Evolutionary conservation across 2,329 filamentous ascomycete genomes (phyloP).

Genomic region (Alternaria rosae): DNA sequence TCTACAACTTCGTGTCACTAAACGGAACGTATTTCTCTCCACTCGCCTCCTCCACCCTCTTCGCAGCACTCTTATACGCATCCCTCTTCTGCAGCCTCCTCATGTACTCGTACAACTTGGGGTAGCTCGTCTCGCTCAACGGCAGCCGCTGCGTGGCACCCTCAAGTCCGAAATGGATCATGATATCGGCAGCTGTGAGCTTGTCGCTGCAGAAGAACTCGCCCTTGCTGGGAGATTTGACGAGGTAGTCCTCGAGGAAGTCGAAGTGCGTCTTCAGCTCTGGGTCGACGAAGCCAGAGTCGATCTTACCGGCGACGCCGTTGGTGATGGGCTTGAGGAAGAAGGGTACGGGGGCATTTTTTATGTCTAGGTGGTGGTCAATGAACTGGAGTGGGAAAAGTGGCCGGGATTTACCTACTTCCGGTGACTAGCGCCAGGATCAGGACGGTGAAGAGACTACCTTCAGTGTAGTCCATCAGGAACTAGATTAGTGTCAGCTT

Average conservation of each 20-base stretch:
- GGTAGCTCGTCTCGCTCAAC: conserved; percentile 54
- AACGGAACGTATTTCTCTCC: conserved; percentile 47
- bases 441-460: conserved; percentile 77
- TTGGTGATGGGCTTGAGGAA: conserved; percentile 71
- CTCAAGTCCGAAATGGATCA: conserved; percentile 62
- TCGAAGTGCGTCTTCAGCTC: conserved; percentile 58
- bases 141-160: conserved; percentile 49
- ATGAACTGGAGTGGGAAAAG: background rate
- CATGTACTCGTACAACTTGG: conserved; percentile 57
- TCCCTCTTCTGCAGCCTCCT: conserved; percentile 55
- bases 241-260: conserved; percentile 61
- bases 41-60: conserved; percentile 57
- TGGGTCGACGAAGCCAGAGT: conserved; percentile 54
- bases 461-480: conserved; percentile 82
- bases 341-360: conserved; percentile 67
- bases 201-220: conserved; percentile 59
- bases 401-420: conserved; percentile 29
- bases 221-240: conserved; percentile 56
- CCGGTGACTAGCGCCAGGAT: conserved; percentile 68
- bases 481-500: conserved; percentile 48
- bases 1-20: conserved; percentile 32
- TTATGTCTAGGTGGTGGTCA: conserved; percentile 41
- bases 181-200: conserved; percentile 61
- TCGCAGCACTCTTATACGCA: conserved; percentile 57
- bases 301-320: conserved; percentile 60